Conservation (phyloP, 306 rosid genomes). For the Ceratonia siliqua region DNA sequence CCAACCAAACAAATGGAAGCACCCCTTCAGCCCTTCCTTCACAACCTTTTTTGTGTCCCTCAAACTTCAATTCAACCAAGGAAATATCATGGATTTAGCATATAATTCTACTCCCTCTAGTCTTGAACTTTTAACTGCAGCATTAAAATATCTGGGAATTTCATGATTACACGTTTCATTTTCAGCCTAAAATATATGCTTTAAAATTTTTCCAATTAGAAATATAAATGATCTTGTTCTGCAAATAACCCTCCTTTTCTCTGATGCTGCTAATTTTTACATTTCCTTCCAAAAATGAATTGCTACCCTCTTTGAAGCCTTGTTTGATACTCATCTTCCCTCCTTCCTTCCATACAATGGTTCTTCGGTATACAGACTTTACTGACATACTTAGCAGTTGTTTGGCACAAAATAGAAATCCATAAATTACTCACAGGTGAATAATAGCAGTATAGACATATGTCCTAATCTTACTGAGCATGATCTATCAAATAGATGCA, state of each 20-base stretch:
- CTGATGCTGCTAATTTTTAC: not conserved
- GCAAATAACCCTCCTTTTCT: not conserved
- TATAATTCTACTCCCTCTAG: not conserved
- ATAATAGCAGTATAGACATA: not conserved
- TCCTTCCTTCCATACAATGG: not conserved
- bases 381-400: not conserved
- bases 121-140: not conserved
- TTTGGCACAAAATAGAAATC: not conserved
- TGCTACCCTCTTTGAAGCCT: not conserved
- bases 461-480: conserved; percentile 24
- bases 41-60: not conserved
- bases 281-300: not conserved
- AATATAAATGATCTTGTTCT: conserved; percentile 1
- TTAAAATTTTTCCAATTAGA: not conserved
- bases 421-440: not conserved
- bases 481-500: conserved; percentile 21
- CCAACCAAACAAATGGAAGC: not conserved
- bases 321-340: not conserved
- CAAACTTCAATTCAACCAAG: not conserved
- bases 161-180: not conserved
- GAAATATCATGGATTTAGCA: not conserved
- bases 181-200: not conserved
- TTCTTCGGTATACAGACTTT: conserved; percentile 10
- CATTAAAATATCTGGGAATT: not conserved
- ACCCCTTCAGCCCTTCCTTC: no score